Percentiles rank a stretch among this genome's conserved stretches.
These are phyloP conservation scores for Cymbopogon citratus DNA, from an alignment of 176 grass and related monocot species.

Conservation along the genomic window DNA sequence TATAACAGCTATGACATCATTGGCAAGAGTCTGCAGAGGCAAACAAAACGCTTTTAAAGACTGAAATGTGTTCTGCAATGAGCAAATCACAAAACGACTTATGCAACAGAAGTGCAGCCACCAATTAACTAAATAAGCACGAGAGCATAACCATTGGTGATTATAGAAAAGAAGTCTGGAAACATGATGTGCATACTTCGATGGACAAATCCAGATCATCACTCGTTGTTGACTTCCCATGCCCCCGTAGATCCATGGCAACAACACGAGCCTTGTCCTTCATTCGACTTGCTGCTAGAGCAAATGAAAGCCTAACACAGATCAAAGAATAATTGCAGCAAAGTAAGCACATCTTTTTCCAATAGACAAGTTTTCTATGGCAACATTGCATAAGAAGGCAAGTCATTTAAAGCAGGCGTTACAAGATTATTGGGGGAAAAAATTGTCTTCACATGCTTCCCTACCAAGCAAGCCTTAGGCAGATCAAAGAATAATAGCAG, in stretches of 20 bases:
- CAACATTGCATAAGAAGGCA: not conserved
- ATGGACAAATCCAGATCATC: constrained; percentile 87
- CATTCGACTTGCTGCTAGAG: constrained; percentile 62
- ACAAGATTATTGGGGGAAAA: not conserved
- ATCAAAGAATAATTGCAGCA: constrained; percentile 11
- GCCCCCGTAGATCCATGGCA: constrained; percentile 83
- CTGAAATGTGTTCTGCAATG: not conserved
- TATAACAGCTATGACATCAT: constrained; percentile 74
- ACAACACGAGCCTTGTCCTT: constrained; percentile 80
- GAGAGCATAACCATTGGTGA: not conserved
- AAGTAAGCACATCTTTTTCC: constrained; percentile 18
- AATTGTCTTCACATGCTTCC: not conserved
- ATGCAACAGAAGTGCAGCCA: not conserved
- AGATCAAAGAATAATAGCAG: not conserved
- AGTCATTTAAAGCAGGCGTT: not conserved
- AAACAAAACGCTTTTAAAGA: constrained; percentile 11
- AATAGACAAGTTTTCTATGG: not conserved
- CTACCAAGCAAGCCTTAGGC: not conserved
- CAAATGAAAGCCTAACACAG: constrained; percentile 88
- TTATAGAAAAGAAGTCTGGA: not conserved
- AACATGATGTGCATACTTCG: constrained; percentile 53
- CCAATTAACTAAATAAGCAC: not conserved
- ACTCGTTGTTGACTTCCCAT: constrained; percentile 75
- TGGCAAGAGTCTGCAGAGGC: constrained; percentile 67
- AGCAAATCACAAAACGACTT: not conserved